These are phyloP conservation scores for Diaporthe sp. DNA, from an alignment of 2,329 filamentous ascomycete species.

Conservation along the genomic window DNA sequence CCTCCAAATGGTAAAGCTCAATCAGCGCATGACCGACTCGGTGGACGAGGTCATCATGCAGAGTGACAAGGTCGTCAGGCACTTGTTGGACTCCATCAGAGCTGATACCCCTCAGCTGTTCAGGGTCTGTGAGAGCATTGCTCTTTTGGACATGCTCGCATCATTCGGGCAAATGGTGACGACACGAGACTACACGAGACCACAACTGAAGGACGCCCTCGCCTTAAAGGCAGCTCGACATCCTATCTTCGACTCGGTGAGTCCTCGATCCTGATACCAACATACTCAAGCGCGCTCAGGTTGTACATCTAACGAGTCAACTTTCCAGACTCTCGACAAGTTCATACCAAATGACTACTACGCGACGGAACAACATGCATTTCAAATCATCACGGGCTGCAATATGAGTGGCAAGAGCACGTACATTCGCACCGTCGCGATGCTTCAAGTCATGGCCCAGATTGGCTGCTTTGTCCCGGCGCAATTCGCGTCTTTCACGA, in stretches of 20 bases:
- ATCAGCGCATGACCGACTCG: slow-evolving; percentile 81
- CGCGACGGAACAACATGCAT: slow-evolving; percentile 82
- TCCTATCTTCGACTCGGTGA: slow-evolving; percentile 76
- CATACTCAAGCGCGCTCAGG: background rate
- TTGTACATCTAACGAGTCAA: background rate
- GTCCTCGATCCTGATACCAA: slow-evolving; percentile 17
- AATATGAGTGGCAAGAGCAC: slow-evolving; percentile 99
- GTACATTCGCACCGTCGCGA: slow-evolving; percentile 87
- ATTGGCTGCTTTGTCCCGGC: slow-evolving; percentile 93
- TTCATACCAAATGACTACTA: slow-evolving; percentile 95
- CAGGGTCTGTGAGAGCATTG: slow-evolving; percentile 87
- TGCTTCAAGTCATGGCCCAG: slow-evolving; percentile 94
- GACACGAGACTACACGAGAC: slow-evolving; percentile 73
- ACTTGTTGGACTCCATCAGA: slow-evolving; percentile 80
- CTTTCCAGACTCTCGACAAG: slow-evolving; percentile 55
- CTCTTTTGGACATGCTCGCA: slow-evolving; percentile 87
- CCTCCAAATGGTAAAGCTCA: slow-evolving; percentile 84
- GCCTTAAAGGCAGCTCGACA: slow-evolving; percentile 77
- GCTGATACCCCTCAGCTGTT: slow-evolving; percentile 81
- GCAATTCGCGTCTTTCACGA: slow-evolving; percentile 83
- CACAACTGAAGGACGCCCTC: slow-evolving; percentile 73
- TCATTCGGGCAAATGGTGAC: slow-evolving; percentile 83
- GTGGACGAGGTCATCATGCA: slow-evolving; percentile 87
- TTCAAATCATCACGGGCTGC: slow-evolving; percentile 94
- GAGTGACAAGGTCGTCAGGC: slow-evolving; percentile 82